Evolutionary conservation across 768 basidiomycete species (phyloP).

Genomic region (Macrolepiota albuminosa): DNA sequence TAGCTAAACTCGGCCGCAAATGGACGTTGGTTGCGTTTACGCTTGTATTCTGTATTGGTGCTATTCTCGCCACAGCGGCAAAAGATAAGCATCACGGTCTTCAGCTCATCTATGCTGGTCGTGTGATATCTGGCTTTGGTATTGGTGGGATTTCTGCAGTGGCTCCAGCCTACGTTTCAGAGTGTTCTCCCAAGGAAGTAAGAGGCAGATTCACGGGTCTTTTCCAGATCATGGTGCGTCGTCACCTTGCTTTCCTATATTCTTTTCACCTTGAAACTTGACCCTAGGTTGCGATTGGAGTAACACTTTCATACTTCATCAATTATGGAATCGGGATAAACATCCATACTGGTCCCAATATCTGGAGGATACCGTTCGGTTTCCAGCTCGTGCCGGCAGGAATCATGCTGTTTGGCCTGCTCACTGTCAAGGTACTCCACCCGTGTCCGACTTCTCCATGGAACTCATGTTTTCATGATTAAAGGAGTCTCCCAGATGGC

Average conservation of each 20-base stretch:
- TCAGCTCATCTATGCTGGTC: slow-evolving; percentile 72
- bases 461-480: background rate
- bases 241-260: background rate
- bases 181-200: slow-evolving; percentile 83
- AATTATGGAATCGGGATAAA: slow-evolving; percentile 63
- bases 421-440: slow-evolving; percentile 52
- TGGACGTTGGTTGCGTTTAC: slow-evolving; percentile 59
- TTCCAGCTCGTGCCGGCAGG: slow-evolving; percentile 64
- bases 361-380: slow-evolving; percentile 74
- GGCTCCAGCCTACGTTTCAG: slow-evolving; percentile 81
- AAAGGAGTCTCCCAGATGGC: slow-evolving; percentile 74
- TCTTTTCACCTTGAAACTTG: background rate
- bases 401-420: slow-evolving; percentile 60
- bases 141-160: slow-evolving; percentile 82
- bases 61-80: slow-evolving; percentile 69
- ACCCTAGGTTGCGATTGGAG: slow-evolving; percentile 62
- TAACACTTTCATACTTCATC: slow-evolving; percentile 82
- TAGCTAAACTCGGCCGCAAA: slow-evolving; percentile 63
- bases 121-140: slow-evolving; percentile 75
- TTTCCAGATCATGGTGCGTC: slow-evolving; percentile 75
- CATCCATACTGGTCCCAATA: slow-evolving; percentile 36
- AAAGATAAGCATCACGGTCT: slow-evolving; percentile 48
- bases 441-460: background rate
- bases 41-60: slow-evolving; percentile 64
- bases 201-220: slow-evolving; percentile 82